A percentile compares a stretch with the other conserved stretches of the same genome.
Conservation (phyloP, 371 early-diverging fungal species). For the Capniomyces stellatus region DNA sequence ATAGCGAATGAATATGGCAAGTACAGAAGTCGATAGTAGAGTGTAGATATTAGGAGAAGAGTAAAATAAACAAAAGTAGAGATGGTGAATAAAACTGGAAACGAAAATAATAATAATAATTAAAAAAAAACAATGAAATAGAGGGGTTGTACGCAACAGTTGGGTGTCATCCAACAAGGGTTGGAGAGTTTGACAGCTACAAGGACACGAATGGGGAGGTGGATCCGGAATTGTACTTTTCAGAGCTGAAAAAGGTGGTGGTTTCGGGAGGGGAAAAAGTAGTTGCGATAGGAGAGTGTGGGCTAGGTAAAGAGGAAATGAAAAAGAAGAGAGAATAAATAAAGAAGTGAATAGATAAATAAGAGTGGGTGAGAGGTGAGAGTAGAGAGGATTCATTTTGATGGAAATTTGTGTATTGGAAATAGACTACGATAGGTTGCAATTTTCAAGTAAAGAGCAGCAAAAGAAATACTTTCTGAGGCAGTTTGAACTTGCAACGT, state of each 20-base stretch:
- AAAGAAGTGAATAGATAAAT: too few relatives aligned
- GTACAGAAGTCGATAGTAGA: not conserved
- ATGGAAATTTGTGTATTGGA: too few relatives aligned
- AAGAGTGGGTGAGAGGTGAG: too few relatives aligned
- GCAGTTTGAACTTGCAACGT: constrained; percentile 68
- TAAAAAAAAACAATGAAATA: not conserved
- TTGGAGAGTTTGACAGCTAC: constrained; percentile 43
- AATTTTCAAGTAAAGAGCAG: constrained; percentile 57
- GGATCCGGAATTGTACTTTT: constrained; percentile 45
- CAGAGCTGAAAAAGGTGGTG: constrained; percentile 28
- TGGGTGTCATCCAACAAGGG: constrained; percentile 79
- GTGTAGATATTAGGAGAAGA: not conserved
- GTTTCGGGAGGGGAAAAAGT: constrained; percentile 28
- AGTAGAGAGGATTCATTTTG: too few relatives aligned
- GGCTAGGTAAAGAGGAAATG: constrained; percentile 30
- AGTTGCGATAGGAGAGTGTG: constrained; percentile 85
- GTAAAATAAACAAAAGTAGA: constrained; percentile 3
- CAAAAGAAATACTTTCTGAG: constrained; percentile 53
- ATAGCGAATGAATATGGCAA: constrained; percentile 27
- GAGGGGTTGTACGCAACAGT: constrained; percentile 47
- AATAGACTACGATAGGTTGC: constrained; percentile 80
- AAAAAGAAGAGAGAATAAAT: too few relatives aligned
- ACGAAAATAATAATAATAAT: too few relatives aligned
- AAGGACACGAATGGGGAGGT: constrained; percentile 2
- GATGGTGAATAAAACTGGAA: not conserved